Percentiles rank a stretch among this genome's conserved stretches.
Evolutionary conservation across 768 basidiomycete species (phyloP).

Genomic region (Suillus subluteus): DNA sequence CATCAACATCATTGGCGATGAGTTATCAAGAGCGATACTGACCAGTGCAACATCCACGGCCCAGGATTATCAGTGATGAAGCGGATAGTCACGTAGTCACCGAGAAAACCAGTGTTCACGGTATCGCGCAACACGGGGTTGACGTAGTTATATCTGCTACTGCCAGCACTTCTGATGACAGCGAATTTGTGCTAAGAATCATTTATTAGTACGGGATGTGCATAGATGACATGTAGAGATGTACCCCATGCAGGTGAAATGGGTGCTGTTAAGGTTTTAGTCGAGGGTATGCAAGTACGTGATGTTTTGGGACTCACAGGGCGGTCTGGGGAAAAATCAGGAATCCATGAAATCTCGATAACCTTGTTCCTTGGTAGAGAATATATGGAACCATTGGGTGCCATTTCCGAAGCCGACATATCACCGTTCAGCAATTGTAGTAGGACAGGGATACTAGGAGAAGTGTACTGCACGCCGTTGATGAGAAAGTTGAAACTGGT

Average conservation of each 20-base stretch:
- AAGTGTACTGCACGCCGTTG: slow-evolving; percentile 38
- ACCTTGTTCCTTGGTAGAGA: slow-evolving; percentile 46
- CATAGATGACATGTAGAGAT: not conserved
- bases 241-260: slow-evolving; percentile 25
- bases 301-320: slow-evolving; percentile 12
- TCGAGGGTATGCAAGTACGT: not conserved
- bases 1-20: not conserved
- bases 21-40: not conserved
- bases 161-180: not conserved
- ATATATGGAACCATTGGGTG: slow-evolving; percentile 47
- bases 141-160: not conserved
- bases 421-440: slow-evolving; percentile 50
- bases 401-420: slow-evolving; percentile 37
- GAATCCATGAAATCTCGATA: slow-evolving; percentile 41
- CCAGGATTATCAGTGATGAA: slow-evolving; percentile 6
- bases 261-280: slow-evolving; percentile 23
- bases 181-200: slow-evolving; percentile 1
- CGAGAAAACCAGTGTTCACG: not conserved
- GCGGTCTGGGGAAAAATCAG: slow-evolving; percentile 8
- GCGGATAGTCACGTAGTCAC: not conserved
- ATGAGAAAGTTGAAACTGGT: slow-evolving; percentile 27
- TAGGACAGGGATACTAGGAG: slow-evolving; percentile 47
- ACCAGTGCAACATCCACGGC: slow-evolving; percentile 4
- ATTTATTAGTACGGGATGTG: not conserved
- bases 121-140: not conserved